Conservation (phyloP, 2,329 filamentous ascomycete species). For the Chaetomium sp. region DNA sequence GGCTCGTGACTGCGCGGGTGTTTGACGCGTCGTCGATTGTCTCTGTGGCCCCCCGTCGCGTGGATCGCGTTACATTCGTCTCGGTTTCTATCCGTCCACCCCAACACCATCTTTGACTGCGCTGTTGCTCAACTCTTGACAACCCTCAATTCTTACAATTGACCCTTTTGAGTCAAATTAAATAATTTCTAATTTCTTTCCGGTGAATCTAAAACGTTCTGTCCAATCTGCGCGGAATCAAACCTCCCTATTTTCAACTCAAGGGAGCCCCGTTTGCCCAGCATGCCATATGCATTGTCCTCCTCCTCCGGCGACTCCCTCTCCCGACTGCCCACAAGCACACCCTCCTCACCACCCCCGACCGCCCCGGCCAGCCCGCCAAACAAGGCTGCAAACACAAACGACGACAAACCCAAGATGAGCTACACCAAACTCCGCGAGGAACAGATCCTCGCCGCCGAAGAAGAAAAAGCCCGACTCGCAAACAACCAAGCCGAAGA, state of each 20-base stretch:
- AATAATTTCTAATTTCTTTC: background rate
- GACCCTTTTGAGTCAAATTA: background rate
- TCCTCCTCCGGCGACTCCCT: conserved; percentile 10
- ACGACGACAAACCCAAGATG: conserved; percentile 18
- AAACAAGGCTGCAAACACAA: background rate
- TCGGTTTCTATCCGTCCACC: background rate
- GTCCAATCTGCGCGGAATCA: background rate
- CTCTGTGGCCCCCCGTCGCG: conserved; percentile 12
- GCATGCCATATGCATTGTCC: conserved; percentile 4
- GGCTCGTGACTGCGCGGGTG: conserved; percentile 13
- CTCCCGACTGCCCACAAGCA: conserved; percentile 29
- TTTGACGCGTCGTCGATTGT: conserved; percentile 15
- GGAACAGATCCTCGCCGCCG: conserved; percentile 28
- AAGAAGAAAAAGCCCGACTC: conserved; percentile 41
- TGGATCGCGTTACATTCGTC: conserved; percentile 16
- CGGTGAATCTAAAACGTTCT: background rate
- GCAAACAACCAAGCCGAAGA: conserved; percentile 45
- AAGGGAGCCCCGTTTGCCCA: background rate
- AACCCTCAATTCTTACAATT: background rate
- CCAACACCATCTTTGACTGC: background rate
- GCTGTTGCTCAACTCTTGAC: background rate
- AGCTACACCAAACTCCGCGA: conserved; percentile 22
- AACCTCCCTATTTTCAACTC: background rate
- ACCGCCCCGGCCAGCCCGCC: conserved; percentile 14
- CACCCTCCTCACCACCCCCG: conserved; percentile 34